Evolutionary conservation across 768 basidiomycete species (phyloP), one percentile per base, ranked within the genome.

Genomic region (Leccinum longicurvipes): DNA sequence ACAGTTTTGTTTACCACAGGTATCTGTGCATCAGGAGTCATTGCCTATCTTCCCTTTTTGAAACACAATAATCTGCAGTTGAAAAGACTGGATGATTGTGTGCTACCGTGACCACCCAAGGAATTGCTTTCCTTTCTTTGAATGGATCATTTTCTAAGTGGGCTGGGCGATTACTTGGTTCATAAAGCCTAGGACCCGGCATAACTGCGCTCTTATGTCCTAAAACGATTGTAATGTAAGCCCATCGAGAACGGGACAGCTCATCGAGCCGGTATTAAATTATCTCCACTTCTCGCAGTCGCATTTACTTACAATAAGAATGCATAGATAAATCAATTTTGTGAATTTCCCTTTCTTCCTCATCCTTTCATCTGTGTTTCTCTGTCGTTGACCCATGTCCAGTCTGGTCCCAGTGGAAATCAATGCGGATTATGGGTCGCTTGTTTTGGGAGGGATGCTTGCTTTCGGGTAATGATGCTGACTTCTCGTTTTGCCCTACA

Each of bases 361-460:
- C 7, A 11, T 34, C 52, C 24, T 46, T 27, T 36, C 31, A 10
- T 19, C 14, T 17, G 47, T 27, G 34, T 19, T 51, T 17, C 8
- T 32, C 12, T 21, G 34, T 10, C 14, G 19, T 48, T 44, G 51
- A 21, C 12, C 17, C 47, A 60, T 60, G 63, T 17, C 34, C 8
- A 29, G 3, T 32, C 5, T 25, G n/a, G 11, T 25, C 12, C 2
- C 9, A 28, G 34, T 23, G 6, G 31, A 59, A 5, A 21, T 60
- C 25, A 21, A 34, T 11, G 27, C 52, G 4, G 57, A 63, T 41
- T 60, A 59, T 54, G 66, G 66, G 24, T 7, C 66, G 2, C 55
- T 67, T 44, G 2, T 67, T 8, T 32, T 67, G 17, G 66, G 66
- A 9, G 63, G 66, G 14, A 19, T 67, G 21, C 15, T 67, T 14